Evolutionary conservation across 139 green algal species (phyloP).

Genomic region (Helicosporidium sp.): DNA sequence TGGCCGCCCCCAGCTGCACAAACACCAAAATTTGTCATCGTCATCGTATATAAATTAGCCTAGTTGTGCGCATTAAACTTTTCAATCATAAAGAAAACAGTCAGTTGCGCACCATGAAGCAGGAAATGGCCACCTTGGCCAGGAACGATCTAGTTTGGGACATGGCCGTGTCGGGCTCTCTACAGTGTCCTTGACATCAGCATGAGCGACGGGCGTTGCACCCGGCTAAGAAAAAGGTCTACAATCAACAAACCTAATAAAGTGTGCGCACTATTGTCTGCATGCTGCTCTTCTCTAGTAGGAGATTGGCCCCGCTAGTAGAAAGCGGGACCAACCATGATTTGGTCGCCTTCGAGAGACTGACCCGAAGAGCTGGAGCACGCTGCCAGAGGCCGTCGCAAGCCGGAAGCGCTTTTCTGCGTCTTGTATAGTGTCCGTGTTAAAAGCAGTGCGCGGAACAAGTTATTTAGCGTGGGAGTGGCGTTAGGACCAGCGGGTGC

Average conservation of each 20-base stretch:
- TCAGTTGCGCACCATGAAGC: constrained; percentile 18
- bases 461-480: neutral
- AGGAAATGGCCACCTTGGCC: constrained; percentile 17
- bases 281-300: neutral
- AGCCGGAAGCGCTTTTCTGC: neutral
- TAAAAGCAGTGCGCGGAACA: too few relatives aligned
- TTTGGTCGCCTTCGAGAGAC: too few relatives aligned
- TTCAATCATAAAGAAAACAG: neutral
- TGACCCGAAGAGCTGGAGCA: too few relatives aligned
- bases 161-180: constrained; percentile 1
- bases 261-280: neutral
- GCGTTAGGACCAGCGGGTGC: neutral
- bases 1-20: constrained; percentile 37
- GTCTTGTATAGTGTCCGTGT: neutral
- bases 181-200: neutral
- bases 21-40: constrained; percentile 5
- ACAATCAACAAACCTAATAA: neutral
- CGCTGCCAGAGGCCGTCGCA: too few relatives aligned
- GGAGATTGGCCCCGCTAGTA: neutral
- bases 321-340: neutral
- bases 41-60: constrained; percentile 1
- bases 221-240: too few relatives aligned
- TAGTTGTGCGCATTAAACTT: neutral
- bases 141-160: constrained; percentile 16
- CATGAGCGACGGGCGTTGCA: too few relatives aligned